phyloP scores from a whole-genome alignment of 73 alveolate species.

The Vitrella brassicaformis region DNA sequence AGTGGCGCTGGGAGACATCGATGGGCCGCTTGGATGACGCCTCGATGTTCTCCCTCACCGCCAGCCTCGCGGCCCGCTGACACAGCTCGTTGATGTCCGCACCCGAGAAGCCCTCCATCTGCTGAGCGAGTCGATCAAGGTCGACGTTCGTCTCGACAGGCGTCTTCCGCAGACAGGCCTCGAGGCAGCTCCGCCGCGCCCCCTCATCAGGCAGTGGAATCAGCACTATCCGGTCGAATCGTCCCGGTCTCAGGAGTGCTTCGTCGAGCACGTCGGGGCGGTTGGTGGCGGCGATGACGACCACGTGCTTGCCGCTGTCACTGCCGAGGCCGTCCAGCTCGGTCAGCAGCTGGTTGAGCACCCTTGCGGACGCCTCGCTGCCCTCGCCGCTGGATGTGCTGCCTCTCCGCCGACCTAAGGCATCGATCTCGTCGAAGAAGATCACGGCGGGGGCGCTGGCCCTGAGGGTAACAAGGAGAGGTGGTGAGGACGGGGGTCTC shows the following conservation, averaged over 20 bases:
- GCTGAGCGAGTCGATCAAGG: slow-evolving; percentile 61
- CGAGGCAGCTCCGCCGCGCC: too few relatives aligned
- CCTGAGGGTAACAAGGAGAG: too few relatives aligned
- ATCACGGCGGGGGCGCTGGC: slow-evolving; percentile 89
- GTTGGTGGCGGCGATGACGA: slow-evolving; percentile 95
- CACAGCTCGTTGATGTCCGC: slow-evolving; percentile 92
- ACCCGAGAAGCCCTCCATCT: slow-evolving; percentile 90
- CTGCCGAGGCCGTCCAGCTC: slow-evolving; percentile 57
- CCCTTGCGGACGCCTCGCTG: slow-evolving; percentile 77
- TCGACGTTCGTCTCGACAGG: slow-evolving; percentile 72
- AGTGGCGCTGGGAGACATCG: not conserved
- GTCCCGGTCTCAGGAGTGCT: slow-evolving; percentile 91
- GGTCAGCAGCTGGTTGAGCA: slow-evolving; percentile 72
- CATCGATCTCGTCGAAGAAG: slow-evolving; percentile 95
- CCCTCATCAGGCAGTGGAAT: slow-evolving; percentile 95
- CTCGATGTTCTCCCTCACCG: too few relatives aligned
- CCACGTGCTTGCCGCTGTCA: slow-evolving; percentile 53
- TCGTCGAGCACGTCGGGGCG: slow-evolving; percentile 90
- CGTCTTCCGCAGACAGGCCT: slow-evolving; percentile 77
- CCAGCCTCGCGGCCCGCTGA: slow-evolving; percentile 84
- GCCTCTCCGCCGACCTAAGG: slow-evolving; percentile 91
- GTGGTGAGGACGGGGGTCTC: too few relatives aligned
- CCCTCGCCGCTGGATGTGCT: slow-evolving; percentile 50
- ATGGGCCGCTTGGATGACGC: too few relatives aligned
- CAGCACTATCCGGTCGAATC: slow-evolving; percentile 88